Evolutionary conservation across 371 early-diverging fungal species (phyloP).

Genomic region (Entomophthora muscae): DNA sequence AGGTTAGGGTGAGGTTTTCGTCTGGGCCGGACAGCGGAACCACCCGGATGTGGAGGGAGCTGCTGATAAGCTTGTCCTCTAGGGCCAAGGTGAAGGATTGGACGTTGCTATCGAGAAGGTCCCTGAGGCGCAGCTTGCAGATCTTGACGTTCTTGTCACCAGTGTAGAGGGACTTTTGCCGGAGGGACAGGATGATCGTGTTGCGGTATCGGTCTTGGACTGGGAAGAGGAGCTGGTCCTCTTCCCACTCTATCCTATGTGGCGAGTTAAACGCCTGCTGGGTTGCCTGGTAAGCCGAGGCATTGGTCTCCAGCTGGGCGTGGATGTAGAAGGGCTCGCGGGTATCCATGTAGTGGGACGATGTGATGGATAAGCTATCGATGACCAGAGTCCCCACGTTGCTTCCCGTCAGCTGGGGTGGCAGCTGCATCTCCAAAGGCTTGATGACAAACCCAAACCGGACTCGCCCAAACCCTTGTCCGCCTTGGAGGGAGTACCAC

Average conservation of each 20-base stretch:
- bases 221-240: neutral
- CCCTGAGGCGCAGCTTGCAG: neutral
- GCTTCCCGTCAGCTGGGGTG: slow-evolving; percentile 8
- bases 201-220: neutral
- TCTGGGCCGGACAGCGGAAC: too few species aligned
- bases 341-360: neutral
- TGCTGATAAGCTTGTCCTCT: too few species aligned
- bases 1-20: neutral
- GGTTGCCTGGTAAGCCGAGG: neutral
- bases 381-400: slow-evolving; percentile 2
- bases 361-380: neutral
- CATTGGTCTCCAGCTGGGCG: neutral
- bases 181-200: neutral
- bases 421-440: slow-evolving; percentile 2
- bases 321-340: neutral
- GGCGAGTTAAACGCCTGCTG: neutral
- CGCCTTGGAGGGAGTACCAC: slow-evolving; percentile 11
- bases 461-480: slow-evolving; percentile 11
- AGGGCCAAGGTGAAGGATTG: neutral
- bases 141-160: neutral
- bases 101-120: neutral
- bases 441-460: slow-evolving; percentile 11
- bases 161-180: neutral
- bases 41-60: too few species aligned
- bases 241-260: neutral